Evolutionary conservation across 768 basidiomycete genomes (phyloP).

Genomic region (Naganishia onofrii): DNA sequence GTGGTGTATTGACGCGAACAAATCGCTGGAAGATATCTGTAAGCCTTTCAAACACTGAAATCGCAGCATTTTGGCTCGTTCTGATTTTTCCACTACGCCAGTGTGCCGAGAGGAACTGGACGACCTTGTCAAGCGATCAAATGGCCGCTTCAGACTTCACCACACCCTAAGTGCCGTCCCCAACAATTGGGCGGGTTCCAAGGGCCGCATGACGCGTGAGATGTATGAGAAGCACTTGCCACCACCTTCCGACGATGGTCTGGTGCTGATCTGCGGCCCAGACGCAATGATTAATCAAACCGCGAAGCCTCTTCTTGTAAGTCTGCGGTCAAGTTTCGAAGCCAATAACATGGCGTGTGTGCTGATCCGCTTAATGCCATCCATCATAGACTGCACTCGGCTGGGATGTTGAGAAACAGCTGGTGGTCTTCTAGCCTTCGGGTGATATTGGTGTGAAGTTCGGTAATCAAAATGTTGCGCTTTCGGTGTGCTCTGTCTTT

Average conservation of each 20-base stretch:
- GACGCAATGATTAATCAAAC: slow-evolving; percentile 52
- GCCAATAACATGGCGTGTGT: background rate
- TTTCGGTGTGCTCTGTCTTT: background rate
- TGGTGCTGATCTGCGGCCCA: slow-evolving; percentile 61
- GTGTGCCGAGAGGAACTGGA: slow-evolving; percentile 59
- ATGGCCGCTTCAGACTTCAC: slow-evolving; percentile 54
- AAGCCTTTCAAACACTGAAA: background rate
- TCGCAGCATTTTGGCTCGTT: background rate
- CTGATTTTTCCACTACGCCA: background rate
- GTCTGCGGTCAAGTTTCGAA: background rate
- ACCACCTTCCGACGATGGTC: slow-evolving; percentile 50
- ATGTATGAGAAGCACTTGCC: slow-evolving; percentile 57
- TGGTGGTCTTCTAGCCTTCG: slow-evolving; percentile 25
- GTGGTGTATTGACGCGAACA: slow-evolving; percentile 59
- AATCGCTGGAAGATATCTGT: slow-evolving; percentile 57
- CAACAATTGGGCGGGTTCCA: slow-evolving; percentile 54
- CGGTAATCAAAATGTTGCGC: too few relatives aligned
- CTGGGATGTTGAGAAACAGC: slow-evolving; percentile 29
- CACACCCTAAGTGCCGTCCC: slow-evolving; percentile 56
- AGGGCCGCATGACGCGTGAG: slow-evolving; percentile 54
- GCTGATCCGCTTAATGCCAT: background rate
- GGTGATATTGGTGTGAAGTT: background rate
- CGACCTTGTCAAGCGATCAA: slow-evolving; percentile 38
- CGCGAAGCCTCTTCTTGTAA: slow-evolving; percentile 38
- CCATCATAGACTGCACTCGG: slow-evolving; percentile 26